These are phyloP conservation scores for Exophiala aquamarina DNA, from an alignment of 2,329 filamentous ascomycete genomes.

Conservation along the genomic window DNA sequence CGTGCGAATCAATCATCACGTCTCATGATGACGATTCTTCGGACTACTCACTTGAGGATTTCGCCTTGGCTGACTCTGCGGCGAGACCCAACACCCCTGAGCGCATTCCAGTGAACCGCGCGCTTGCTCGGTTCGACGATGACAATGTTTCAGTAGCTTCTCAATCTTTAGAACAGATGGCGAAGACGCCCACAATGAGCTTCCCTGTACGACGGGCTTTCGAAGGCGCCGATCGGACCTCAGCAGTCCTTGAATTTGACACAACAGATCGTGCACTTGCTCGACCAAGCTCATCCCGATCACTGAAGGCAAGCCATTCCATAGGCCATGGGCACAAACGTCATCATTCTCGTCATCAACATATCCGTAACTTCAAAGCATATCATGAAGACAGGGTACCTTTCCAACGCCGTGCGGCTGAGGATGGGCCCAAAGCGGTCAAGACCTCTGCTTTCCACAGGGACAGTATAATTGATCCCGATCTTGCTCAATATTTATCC, in stretches of 20 bases:
- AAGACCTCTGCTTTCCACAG: constrained; percentile 91
- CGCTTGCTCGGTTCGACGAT: constrained; percentile 39
- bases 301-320: constrained; percentile 77
- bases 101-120: constrained; percentile 9
- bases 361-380: constrained; percentile 72
- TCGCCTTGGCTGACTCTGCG: constrained; percentile 35
- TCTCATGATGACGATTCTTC: constrained; percentile 88
- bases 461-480: constrained; percentile 97
- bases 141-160: constrained; percentile 48
- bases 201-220: constrained; percentile 65
- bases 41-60: constrained; percentile 75
- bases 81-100: constrained; percentile 27
- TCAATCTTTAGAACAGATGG: constrained; percentile 46
- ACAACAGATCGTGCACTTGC: constrained; percentile 68
- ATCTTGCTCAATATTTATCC: constrained; percentile 91
- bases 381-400: constrained; percentile 78
- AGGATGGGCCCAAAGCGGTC: constrained; percentile 65
- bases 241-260: constrained; percentile 87
- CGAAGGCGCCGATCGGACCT: constrained; percentile 78
- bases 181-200: constrained; percentile 61
- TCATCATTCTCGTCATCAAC: constrained; percentile 83
- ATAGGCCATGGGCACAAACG: constrained; percentile 70
- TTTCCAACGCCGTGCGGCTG: constrained; percentile 72
- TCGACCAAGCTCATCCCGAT: constrained; percentile 91
- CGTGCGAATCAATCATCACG: constrained; percentile 87